Evolutionary conservation across 805 yeast species (phyloP), one percentile per base, ranked within the genome.

Genomic region (Candida silvicultrix): DNA sequence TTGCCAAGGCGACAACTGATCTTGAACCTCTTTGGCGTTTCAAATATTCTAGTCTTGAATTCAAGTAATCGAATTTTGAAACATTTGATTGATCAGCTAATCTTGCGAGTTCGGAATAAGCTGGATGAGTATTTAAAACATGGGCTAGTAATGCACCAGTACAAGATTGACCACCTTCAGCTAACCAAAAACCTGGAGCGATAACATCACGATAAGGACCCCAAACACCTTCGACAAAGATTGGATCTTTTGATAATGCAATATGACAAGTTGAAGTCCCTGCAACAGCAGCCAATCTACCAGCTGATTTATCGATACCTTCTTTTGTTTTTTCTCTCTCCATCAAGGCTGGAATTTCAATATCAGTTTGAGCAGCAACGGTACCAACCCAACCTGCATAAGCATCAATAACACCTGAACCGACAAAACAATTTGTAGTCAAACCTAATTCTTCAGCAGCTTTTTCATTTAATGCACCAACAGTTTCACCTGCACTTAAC

Each of bases 331-430:
- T 63, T 48, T 78, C 83, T 49, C 72, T 73, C 47, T 76, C 74
- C 4, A 69, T 70, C n/a, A 68, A 67, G 0, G 79, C 78, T 45
- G 81, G 73, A 28, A 74, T 62, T 21, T 60, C 70, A 5, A 68
- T 60, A 51, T 84, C 87, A 5, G 89, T 81, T 54, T 82, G 81
- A 1, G 95, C 96, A 23, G 97, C 99, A 48, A 92, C 96, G 1
- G 98, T 94, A 46, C 99, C 99, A 46, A 94, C 80, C 97, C 98
- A 94, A 40, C 99, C 99, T 4, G 98, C 95, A 62, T 94, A 94
- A 6, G 98, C 97, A 64, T 94, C 99, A 61, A 94, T 94, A 35
- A 94, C 96, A 60, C 97, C 97, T 1, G 95, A 83, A 8, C 96
- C 97, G 38, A 94, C 98, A 29, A 81, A 78, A 67, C 95, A 85